Evolutionary conservation across 371 early-diverging fungal species (phyloP).

Genomic region (Haplosporangium sp.): DNA sequence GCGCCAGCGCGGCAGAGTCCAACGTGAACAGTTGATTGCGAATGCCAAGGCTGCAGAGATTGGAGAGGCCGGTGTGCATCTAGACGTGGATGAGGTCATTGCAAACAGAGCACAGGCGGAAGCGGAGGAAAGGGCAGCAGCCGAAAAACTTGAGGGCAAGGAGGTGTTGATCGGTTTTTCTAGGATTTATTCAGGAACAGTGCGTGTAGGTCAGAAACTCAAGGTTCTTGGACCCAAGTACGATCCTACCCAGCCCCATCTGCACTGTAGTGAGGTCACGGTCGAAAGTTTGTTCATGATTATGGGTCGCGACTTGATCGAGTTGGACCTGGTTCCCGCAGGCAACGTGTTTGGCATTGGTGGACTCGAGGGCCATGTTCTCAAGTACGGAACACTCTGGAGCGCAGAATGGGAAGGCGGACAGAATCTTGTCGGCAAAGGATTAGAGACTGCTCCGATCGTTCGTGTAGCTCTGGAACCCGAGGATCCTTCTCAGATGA

Average conservation of each 20-base stretch:
- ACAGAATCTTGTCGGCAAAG: slow-evolving; percentile 67
- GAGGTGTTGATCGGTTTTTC: slow-evolving; percentile 91
- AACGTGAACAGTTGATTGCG: slow-evolving; percentile 54
- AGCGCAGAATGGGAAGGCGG: slow-evolving; percentile 65
- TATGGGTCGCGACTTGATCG: slow-evolving; percentile 95
- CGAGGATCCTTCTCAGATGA: slow-evolving; percentile 85
- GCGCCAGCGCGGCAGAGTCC: slow-evolving; percentile 79
- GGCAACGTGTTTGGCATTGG: slow-evolving; percentile 97
- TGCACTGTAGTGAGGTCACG: slow-evolving; percentile 74
- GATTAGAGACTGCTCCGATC: slow-evolving; percentile 78
- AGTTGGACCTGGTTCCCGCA: slow-evolving; percentile 86
- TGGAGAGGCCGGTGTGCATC: slow-evolving; percentile 57
- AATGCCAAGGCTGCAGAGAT: slow-evolving; percentile 51
- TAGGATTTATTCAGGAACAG: slow-evolving; percentile 91
- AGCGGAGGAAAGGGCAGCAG: slow-evolving; percentile 56
- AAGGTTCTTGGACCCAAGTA: slow-evolving; percentile 96
- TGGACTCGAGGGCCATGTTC: slow-evolving; percentile 87
- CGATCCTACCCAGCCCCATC: slow-evolving; percentile 73
- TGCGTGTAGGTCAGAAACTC: slow-evolving; percentile 87
- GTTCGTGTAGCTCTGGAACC: slow-evolving; percentile 98
- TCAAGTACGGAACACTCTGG: slow-evolving; percentile 93
- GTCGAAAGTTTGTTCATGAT: slow-evolving; percentile 88
- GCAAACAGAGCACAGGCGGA: slow-evolving; percentile 37
- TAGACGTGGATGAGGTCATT: slow-evolving; percentile 45
- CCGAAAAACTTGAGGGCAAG: slow-evolving; percentile 51